A percentile compares a stretch with the other conserved stretches of the same genome.
Evolutionary conservation across 2,329 filamentous ascomycete species (phyloP).

Genomic region (Fusarium nygamai): DNA sequence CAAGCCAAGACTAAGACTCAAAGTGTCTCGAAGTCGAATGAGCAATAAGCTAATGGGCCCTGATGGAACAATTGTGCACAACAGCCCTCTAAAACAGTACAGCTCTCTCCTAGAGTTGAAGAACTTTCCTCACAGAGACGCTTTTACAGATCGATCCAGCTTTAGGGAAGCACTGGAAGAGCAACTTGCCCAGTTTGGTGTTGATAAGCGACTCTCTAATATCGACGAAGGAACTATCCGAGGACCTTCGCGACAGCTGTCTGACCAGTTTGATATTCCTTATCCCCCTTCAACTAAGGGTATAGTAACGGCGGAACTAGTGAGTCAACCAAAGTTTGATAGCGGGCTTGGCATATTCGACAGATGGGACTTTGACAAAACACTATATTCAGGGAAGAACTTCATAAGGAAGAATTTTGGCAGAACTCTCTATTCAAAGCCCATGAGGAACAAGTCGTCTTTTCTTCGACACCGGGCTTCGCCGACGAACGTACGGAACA

Average conservation of each 20-base stretch:
- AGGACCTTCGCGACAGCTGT: constrained; percentile 36
- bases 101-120: constrained; percentile 47
- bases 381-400: background rate
- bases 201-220: constrained; percentile 4
- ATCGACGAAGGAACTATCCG: constrained; percentile 16
- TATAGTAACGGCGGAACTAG: constrained; percentile 12
- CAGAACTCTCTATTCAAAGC: constrained; percentile 5
- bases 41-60: constrained; percentile 23
- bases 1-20: constrained; percentile 44
- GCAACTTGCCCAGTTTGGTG: constrained; percentile 7
- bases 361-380: background rate
- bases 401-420: background rate
- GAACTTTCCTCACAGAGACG: constrained; percentile 26
- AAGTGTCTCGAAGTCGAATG: constrained; percentile 47
- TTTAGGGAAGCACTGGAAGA: constrained; percentile 19
- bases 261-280: constrained; percentile 50
- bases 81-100: constrained; percentile 45
- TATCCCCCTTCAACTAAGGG: constrained; percentile 42
- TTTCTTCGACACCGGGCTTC: constrained; percentile 42
- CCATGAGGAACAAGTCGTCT: constrained; percentile 46
- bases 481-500: constrained; percentile 18
- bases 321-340: constrained; percentile 11
- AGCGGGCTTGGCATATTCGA: background rate
- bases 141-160: constrained; percentile 12
- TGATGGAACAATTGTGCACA: constrained; percentile 27